Evolutionary conservation across 345 rosid species (phyloP), one percentile per base, ranked within the genome.

Genomic region (Raphanus raphanistrum): DNA sequence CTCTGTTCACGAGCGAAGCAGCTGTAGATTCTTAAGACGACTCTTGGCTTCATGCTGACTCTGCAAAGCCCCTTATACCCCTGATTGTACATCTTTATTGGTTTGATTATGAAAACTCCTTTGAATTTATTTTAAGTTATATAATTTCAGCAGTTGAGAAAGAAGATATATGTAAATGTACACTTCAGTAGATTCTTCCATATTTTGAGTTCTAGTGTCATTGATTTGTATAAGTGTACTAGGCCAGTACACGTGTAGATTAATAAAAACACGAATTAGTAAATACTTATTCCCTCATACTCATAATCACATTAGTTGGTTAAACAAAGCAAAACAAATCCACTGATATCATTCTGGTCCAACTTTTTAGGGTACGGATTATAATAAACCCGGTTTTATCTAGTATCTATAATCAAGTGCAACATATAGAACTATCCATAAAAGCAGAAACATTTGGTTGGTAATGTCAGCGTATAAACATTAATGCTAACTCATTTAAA

Each of bases 361-460:
- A 31, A 25, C 33, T 15, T 66, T 6, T 50, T 5, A 4, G 2
- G 25, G 70, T 66, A 72, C 58, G 33, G 73, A 27, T 33, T n/a
- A 32, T 0, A 66, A 27, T 66, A 66, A 72, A 67, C 64, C 73
- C 11, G 60, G 77, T 45, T 71, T 33, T 7, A 79, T 79, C 0
- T 79, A 61, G 82, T 73, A 67, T 68, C 70, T 79, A 73, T 17
- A 60, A 79, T 52, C 48, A 79, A 79, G 78, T 68, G 78, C 82
- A 79, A 36, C 82, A 72, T 79, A 61, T 73, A 79, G 82, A 79
- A 79, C 73, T 67, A 79, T 73, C 82, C 66, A 79, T 79, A 79
- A 79, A 79, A 79, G 82, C 65, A 73, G 65, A 79, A 79, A 79
- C 82, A 79, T 73, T 73, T 73, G 78, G 82, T 79, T 73, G 74